Conservation (phyloP, 2,329 filamentous ascomycete species). For the Coniochaeta pulveracea region DNA sequence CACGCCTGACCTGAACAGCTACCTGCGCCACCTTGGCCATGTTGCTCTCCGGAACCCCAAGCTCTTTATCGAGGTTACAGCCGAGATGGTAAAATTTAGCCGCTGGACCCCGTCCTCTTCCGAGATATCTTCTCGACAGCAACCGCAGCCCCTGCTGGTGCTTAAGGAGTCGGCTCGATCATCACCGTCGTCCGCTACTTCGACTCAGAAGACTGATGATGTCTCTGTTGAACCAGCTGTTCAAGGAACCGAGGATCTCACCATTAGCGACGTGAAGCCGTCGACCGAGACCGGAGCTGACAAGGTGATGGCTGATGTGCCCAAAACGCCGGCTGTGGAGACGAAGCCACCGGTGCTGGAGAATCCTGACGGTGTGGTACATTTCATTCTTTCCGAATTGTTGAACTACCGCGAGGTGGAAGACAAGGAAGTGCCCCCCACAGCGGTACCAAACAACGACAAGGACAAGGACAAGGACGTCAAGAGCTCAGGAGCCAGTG, state of each 20-base stretch:
- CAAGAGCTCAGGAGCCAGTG: slow-evolving; percentile 10
- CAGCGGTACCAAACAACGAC: slow-evolving; percentile 28
- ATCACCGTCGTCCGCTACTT: slow-evolving; percentile 5
- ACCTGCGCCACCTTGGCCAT: slow-evolving; percentile 66
- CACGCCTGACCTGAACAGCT: slow-evolving; percentile 57
- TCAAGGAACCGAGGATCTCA: slow-evolving; percentile 32
- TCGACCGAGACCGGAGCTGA: slow-evolving; percentile 49
- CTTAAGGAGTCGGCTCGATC: slow-evolving; percentile 27
- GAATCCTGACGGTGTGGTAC: slow-evolving; percentile 87
- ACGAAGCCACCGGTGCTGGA: slow-evolving; percentile 77
- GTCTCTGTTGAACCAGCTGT: slow-evolving; percentile 31
- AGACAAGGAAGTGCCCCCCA: slow-evolving; percentile 55
- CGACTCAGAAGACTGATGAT: slow-evolving; percentile 23
- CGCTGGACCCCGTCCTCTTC: slow-evolving; percentile 36
- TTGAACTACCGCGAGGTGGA: slow-evolving; percentile 88
- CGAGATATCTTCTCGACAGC: slow-evolving; percentile 17
- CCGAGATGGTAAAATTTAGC: slow-evolving; percentile 68
- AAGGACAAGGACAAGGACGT: slow-evolving; percentile 21
- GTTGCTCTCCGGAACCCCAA: slow-evolving; percentile 72
- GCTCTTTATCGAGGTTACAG: slow-evolving; percentile 77
- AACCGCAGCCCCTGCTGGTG: slow-evolving; percentile 19
- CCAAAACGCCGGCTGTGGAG: slow-evolving; percentile 51
- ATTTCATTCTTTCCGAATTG: slow-evolving; percentile 87
- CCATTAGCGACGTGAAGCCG: slow-evolving; percentile 42
- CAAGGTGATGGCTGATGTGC: slow-evolving; percentile 50